These are phyloP conservation scores for Euphorbia tirucalli DNA, from an alignment of 345 rosid species.

Conservation along the genomic window DNA sequence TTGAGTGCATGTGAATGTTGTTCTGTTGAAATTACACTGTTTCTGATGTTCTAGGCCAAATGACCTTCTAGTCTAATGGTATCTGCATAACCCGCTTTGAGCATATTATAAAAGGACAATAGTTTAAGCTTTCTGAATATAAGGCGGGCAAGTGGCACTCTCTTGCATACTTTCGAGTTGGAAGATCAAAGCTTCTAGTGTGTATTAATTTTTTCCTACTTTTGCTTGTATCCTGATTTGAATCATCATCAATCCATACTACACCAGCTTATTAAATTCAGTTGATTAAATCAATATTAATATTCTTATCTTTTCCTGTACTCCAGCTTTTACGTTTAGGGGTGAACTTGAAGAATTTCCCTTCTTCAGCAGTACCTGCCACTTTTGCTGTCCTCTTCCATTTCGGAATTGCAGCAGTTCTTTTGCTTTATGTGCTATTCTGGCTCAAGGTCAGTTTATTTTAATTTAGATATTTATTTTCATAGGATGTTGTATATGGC, in stretches of 20 bases:
- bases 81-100: neutral
- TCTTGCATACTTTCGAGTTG: neutral
- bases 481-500: too few relatives aligned
- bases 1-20: neutral
- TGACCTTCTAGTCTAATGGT: neutral
- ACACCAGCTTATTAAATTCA: too few relatives aligned
- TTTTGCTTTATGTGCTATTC: conserved; percentile 79
- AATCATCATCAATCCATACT: too few relatives aligned
- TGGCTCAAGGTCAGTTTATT: conserved; percentile 82
- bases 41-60: neutral
- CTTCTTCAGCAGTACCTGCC: conserved; percentile 61
- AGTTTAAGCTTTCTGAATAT: neutral
- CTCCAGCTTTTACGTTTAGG: conserved; percentile 64
- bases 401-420: conserved; percentile 76
- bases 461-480: too few relatives aligned
- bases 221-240: too few relatives aligned
- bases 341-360: conserved; percentile 87
- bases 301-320: too few relatives aligned
- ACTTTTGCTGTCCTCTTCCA: conserved; percentile 76
- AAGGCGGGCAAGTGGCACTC: neutral
- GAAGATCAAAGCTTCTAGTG: neutral
- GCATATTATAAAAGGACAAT: neutral
- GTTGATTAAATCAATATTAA: too few relatives aligned
- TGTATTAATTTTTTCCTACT: neutral
- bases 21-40: too few relatives aligned